Evolutionary conservation across 441 rosid genomes (phyloP), one percentile per base, ranked within the genome.

Genomic region (Gossypium schwendimanii): DNA sequence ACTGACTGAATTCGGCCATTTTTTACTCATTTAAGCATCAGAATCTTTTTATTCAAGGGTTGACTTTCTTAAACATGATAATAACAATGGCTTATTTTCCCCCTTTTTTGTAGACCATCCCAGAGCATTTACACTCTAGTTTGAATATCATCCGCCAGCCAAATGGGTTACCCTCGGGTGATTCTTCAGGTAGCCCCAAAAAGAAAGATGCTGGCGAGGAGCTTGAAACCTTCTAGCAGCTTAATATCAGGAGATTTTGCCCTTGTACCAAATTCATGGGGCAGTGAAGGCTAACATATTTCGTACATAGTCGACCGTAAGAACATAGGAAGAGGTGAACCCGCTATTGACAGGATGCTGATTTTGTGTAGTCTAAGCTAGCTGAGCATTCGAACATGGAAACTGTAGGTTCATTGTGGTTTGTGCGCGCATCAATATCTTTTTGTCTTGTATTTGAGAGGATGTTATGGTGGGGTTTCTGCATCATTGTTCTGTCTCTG

Each of bases 131-230:
- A 15, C 75, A 80, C 52, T 74, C 88, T n/a, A 79, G 79, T 74
- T 72, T 87, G 82, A 84, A 85, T 77, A 73, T 83, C 78, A 62
- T 84, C 58, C 84, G 81, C 70, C 91, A 77, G 45, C 83, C 87
- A 8, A 84, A 85, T 74, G 88, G 78, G 4, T 81, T 75, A 10
- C 57, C 44, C 15, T 50, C 63, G 0, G 84, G 78, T 70, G 88
- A 87, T 69, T 63, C 81, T 57, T 77, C 78, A 14, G 86, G 73
- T 45, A 84, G 77, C 78, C 80, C 83, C 14, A 53, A 72, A n/a
- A 54, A 57, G 18, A 87, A 77, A 59, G 71, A 49, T 63, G 60
- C 65, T 53, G 60, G 77, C 2, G 75, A 75, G 72, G 74, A 75
- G 55, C 57, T 47, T 62, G 77, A 71, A 55, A 71, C 61, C 36